phyloP scores from a whole-genome alignment of 1,139 yeast genomes.

The Scheffersomyces quercinus region DNA sequence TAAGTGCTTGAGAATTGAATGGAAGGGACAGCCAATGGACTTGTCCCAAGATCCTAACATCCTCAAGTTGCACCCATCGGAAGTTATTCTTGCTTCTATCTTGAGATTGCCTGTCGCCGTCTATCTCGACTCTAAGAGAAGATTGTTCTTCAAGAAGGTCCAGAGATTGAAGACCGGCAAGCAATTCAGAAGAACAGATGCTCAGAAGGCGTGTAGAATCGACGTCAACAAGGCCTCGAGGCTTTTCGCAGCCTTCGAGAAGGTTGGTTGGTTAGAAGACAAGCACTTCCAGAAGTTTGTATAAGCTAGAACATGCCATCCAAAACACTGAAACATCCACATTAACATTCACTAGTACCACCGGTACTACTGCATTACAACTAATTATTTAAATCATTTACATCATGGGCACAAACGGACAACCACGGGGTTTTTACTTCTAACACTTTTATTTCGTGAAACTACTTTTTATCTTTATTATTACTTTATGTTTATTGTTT shows the following conservation, averaged over 20 bases:
- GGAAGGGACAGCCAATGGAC: conserved; percentile 99
- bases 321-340: too few species aligned
- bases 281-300: conserved; percentile 59
- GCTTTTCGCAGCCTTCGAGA: conserved; percentile 88
- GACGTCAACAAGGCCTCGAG: conserved; percentile 97
- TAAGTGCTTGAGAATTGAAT: conserved; percentile 81
- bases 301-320: conserved; percentile 8
- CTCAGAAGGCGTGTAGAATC: conserved; percentile 95
- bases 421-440: too few species aligned
- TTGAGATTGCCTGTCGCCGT: conserved; percentile 84
- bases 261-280: conserved; percentile 94
- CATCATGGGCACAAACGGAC: too few species aligned
- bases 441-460: too few species aligned
- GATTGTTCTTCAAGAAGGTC: conserved; percentile 87
- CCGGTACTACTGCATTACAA: too few species aligned
- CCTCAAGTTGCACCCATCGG: conserved; percentile 84
- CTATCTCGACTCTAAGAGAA: conserved; percentile 87
- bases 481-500: not conserved
- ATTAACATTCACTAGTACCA: too few species aligned
- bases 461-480: not conserved
- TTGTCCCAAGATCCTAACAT: conserved; percentile 73
- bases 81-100: conserved; percentile 82
- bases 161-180: conserved; percentile 69
- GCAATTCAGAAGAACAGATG: conserved; percentile 95
- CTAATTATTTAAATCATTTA: too few species aligned